Conservation (phyloP, 2,329 filamentous ascomycete genomes). For the Fusarium multiceps region DNA sequence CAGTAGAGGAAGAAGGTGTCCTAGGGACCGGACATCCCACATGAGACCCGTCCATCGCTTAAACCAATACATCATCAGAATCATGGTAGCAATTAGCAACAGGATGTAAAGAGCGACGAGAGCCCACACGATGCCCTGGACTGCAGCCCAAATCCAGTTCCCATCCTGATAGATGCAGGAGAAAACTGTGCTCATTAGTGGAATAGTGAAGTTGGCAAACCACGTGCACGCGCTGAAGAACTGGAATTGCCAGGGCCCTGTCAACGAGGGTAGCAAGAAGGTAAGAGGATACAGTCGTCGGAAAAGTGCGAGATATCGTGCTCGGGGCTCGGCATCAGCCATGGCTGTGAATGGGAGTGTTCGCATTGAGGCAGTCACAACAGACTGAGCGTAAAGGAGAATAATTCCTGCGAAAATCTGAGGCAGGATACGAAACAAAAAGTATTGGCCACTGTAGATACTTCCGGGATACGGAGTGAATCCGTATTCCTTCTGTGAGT, state of each 20-base stretch:
- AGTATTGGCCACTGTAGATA: conserved; percentile 80
- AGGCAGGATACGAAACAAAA: conserved; percentile 86
- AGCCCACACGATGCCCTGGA: conserved; percentile 82
- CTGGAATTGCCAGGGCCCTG: conserved; percentile 74
- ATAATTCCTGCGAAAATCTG: conserved; percentile 78
- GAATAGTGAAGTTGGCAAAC: conserved; percentile 82
- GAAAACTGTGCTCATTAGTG: conserved; percentile 82
- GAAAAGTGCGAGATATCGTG: conserved; percentile 74
- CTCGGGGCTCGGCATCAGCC: conserved; percentile 69
- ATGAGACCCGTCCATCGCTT: conserved; percentile 77
- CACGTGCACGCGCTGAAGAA: conserved; percentile 76
- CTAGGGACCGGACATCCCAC: conserved; percentile 87
- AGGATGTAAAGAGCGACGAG: conserved; percentile 79
- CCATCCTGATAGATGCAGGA: conserved; percentile 68
- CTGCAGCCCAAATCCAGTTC: conserved; percentile 82
- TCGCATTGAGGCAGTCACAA: conserved; percentile 80
- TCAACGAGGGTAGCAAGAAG: conserved; percentile 70
- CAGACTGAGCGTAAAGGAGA: conserved; percentile 79
- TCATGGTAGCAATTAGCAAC: conserved; percentile 65
- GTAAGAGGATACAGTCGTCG: conserved; percentile 75
- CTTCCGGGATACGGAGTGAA: conserved; percentile 73
- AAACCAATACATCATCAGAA: conserved; percentile 72
- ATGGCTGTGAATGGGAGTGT: conserved; percentile 83
- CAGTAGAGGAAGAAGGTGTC: conserved; percentile 81
- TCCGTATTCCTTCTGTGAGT: conserved; percentile 70